Evolutionary conservation across 805 yeast species (phyloP).

Genomic region (Lachancea nothofagi): DNA sequence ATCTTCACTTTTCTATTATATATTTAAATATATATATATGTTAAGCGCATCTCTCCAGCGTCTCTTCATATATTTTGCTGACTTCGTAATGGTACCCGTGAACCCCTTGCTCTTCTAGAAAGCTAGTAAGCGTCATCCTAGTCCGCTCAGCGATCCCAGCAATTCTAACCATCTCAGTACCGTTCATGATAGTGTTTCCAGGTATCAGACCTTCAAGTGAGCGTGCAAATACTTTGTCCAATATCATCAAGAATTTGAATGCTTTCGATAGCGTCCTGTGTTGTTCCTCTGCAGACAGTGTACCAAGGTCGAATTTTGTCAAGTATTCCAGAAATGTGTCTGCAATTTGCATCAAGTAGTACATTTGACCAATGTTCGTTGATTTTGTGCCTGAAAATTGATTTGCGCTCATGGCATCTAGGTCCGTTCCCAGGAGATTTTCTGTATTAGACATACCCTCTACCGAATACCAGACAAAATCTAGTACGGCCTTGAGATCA

Average conservation of each 20-base stretch:
- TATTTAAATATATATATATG: not conserved
- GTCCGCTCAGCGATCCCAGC: slow-evolving; percentile 49
- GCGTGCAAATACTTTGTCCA: slow-evolving; percentile 39
- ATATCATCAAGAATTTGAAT: slow-evolving; percentile 34
- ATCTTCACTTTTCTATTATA: not conserved
- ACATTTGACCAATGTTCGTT: slow-evolving; percentile 51
- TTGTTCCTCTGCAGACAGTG: slow-evolving; percentile 17
- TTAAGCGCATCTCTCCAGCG: slow-evolving; percentile 35
- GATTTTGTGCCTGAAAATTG: slow-evolving; percentile 14
- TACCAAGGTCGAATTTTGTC: slow-evolving; percentile 36
- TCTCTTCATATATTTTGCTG: slow-evolving; percentile 40
- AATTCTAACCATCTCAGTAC: slow-evolving; percentile 49
- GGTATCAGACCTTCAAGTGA: slow-evolving; percentile 35
- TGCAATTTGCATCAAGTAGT: slow-evolving; percentile 55
- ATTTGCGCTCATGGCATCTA: slow-evolving; percentile 10
- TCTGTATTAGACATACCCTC: slow-evolving; percentile 33
- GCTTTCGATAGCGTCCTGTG: slow-evolving; percentile 34
- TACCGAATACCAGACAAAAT: slow-evolving; percentile 60
- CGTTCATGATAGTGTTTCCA: slow-evolving; percentile 34
- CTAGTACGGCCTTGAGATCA: slow-evolving; percentile 46
- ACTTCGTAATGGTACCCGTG: slow-evolving; percentile 42
- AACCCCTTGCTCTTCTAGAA: slow-evolving; percentile 32
- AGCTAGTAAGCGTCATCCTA: slow-evolving; percentile 38
- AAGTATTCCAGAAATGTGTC: slow-evolving; percentile 64
- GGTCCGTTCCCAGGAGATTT: slow-evolving; percentile 14